Evolutionary conservation across 768 basidiomycete genomes (phyloP).

Genomic region (Tricholoma bakamatsutake): DNA sequence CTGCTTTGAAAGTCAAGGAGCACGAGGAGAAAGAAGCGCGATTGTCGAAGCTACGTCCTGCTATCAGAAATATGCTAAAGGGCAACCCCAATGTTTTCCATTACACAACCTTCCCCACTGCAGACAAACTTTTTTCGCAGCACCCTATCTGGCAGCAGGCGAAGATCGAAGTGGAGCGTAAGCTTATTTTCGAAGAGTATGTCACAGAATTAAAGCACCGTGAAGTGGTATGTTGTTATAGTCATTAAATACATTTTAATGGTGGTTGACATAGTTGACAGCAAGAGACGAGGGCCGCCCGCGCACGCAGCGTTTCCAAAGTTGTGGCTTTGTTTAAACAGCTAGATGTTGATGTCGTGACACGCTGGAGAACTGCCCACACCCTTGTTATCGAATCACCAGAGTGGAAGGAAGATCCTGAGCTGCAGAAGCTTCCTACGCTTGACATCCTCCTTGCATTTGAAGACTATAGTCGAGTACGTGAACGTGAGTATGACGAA

Average conservation of each 20-base stretch:
- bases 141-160: slow-evolving; percentile 92
- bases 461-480: slow-evolving; percentile 87
- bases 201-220: slow-evolving; percentile 78
- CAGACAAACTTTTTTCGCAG: slow-evolving; percentile 77
- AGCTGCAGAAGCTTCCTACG: slow-evolving; percentile 78
- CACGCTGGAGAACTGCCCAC: slow-evolving; percentile 86
- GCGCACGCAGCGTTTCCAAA: slow-evolving; percentile 75
- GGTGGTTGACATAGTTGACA: slow-evolving; percentile 20
- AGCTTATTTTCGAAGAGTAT: slow-evolving; percentile 88
- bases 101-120: slow-evolving; percentile 87
- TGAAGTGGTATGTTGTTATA: slow-evolving; percentile 70
- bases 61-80: slow-evolving; percentile 78
- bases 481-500: slow-evolving; percentile 90
- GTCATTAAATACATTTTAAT: background rate
- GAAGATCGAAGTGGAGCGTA: slow-evolving; percentile 79
- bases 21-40: slow-evolving; percentile 82
- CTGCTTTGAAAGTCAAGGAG: slow-evolving; percentile 71
- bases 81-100: slow-evolving; percentile 86
- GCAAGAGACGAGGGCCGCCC: slow-evolving; percentile 76
- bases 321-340: slow-evolving; percentile 82
- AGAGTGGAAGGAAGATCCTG: slow-evolving; percentile 71
- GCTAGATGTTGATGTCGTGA: slow-evolving; percentile 87
- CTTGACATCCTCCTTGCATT: slow-evolving; percentile 91
- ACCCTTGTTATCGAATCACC: slow-evolving; percentile 68
- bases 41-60: slow-evolving; percentile 81